Base-by-base conservation (phyloP, 2,329 filamentous ascomycete genomes). In the Talaromyces funiculosus region DNA sequence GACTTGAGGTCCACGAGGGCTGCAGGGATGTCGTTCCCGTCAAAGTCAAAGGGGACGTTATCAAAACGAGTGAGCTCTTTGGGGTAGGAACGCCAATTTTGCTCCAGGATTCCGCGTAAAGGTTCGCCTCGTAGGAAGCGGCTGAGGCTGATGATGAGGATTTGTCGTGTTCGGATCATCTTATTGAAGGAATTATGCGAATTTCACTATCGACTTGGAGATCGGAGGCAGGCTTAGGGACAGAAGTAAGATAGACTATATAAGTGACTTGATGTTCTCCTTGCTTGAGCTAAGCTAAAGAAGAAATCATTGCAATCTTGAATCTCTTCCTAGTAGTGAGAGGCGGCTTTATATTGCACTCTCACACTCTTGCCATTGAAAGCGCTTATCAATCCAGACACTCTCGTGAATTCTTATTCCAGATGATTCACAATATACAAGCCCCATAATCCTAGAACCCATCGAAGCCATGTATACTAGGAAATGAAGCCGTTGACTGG, bases 81-180 rank as follows among this genome's bases (percentile, higher is more conserved):
- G 3, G 45, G 45, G 2, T 47, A 47, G 16, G 24, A 2, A 4
- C 4, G 7, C 45, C 55, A 57, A 9, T 47, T 47, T 37, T 47
- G 4, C 7, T 35, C 29, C 6, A 57, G 31, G 40, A 57, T 47
- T 3, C 14, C 43, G 18, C 40, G 31, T 22, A 47, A 29, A 14
- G 55, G 29, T 24, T 47, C 18, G 6, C 55, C 55, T 12, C 29
- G 26, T 20, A 57, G 40, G 12, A 31, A 57, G 26, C 26, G 40
- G 24, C 40, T 47, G 5, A 57, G 40, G 18, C 55, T 57, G n/a
- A 57, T 12, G 14, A 57, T 29, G 20, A 57, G 55, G 4, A 57
- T 22, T 6, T 43, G 37, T 20, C 53, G 37, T 10, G 53, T 37
- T n/a, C 18, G 14, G 24, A 18, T n/a, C 45, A 49, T 49, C 7